Conservation (phyloP, 495 filamentous ascomycete genomes). For the Cetradonia linearis region DNA sequence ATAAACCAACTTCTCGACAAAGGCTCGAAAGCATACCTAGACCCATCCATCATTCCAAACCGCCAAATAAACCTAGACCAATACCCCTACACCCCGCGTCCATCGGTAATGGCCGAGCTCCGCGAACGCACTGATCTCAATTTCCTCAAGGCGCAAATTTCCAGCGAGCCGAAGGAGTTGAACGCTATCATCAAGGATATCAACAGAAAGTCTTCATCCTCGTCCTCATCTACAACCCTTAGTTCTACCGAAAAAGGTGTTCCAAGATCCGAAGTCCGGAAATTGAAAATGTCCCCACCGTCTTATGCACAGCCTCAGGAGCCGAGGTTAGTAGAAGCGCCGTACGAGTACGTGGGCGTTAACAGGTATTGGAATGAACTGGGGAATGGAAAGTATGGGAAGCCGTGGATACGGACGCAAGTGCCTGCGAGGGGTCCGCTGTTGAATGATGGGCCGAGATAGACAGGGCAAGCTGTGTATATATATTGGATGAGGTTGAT, state of each 20-base stretch:
- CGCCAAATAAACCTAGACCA: conserved; percentile 42
- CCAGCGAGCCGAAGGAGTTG: conserved; percentile 62
- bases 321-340: conserved; percentile 39
- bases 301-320: conserved; percentile 34
- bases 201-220: conserved; percentile 23
- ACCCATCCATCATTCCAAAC: conserved; percentile 48
- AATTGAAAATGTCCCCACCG: conserved; percentile 20
- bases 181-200: conserved; percentile 57
- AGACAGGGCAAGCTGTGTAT: neutral
- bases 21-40: conserved; percentile 51
- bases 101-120: conserved; percentile 69
- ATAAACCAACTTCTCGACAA: conserved; percentile 65
- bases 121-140: conserved; percentile 41
- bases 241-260: conserved; percentile 21
- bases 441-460: conserved; percentile 13
- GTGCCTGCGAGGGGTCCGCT: conserved; percentile 5
- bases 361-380: conserved; percentile 6
- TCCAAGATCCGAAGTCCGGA: conserved; percentile 23
- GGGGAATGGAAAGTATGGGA: conserved; percentile 11
- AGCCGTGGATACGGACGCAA: conserved; percentile 15
- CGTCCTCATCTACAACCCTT: conserved; percentile 10
- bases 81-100: conserved; percentile 57
- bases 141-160: conserved; percentile 78
- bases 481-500: neutral
- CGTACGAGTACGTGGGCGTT: conserved; percentile 15